These are phyloP conservation scores for Paraurostyla sp. DNA, from an alignment of 73 alveolate species.

Conservation along the genomic window DNA sequence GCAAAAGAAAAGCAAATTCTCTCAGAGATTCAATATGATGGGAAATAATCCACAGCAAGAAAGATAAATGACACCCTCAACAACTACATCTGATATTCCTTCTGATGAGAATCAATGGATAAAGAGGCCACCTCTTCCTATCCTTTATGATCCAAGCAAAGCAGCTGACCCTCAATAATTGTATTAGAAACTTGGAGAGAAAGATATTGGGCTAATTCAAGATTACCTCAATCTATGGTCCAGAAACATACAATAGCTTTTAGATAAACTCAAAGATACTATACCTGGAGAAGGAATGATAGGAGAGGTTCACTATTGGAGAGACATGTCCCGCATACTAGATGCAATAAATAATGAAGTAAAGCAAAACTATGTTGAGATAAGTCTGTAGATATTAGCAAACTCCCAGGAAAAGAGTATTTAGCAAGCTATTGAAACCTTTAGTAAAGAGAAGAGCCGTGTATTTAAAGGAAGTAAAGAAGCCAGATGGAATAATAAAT, in stretches of 20 bases:
- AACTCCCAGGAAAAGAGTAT: constrained; percentile 7
- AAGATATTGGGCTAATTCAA: background rate
- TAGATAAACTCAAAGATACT: constrained; percentile 40
- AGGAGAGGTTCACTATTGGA: constrained; percentile 72
- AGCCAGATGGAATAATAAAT: constrained; percentile 72
- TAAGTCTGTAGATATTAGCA: constrained; percentile 29
- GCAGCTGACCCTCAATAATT: constrained; percentile 30
- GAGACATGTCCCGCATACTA: constrained; percentile 62
- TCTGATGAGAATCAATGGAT: constrained; percentile 55
- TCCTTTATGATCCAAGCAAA: constrained; percentile 9
- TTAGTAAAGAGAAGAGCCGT: constrained; percentile 9
- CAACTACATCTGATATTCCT: constrained; percentile 31
- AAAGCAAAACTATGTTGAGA: constrained; percentile 52
- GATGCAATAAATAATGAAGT: constrained; percentile 55
- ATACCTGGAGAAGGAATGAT: constrained; percentile 68
- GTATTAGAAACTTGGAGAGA: background rate
- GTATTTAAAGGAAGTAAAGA: constrained; percentile 55
- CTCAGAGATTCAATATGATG: constrained; percentile 43
- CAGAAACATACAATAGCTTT: constrained; percentile 1
- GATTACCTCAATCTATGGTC: constrained; percentile 54
- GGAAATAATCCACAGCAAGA: background rate
- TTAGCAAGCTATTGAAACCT: background rate
- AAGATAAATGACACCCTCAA: constrained; percentile 42
- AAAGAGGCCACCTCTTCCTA: constrained; percentile 40
- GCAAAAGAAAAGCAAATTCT: constrained; percentile 8